Evolutionary conservation across 2,329 filamentous ascomycete species (phyloP).

Genomic region (Zymoseptoria crescenta): DNA sequence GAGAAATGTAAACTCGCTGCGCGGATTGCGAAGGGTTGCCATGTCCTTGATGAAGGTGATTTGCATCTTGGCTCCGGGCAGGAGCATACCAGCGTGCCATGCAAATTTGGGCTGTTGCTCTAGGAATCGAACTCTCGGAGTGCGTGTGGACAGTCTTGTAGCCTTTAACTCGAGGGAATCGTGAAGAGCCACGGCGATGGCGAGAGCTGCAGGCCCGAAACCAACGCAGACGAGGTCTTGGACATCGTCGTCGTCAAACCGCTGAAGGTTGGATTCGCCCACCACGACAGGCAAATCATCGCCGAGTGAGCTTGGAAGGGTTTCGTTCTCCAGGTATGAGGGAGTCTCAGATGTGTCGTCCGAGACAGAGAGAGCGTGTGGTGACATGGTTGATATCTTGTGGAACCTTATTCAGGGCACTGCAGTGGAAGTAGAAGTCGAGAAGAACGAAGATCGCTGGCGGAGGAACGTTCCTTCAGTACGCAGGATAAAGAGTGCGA

Average conservation of each 20-base stretch:
- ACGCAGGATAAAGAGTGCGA: background rate
- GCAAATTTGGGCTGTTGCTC: constrained; percentile 77
- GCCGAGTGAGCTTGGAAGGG: constrained; percentile 6
- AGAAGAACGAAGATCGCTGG: background rate
- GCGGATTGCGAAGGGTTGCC: constrained; percentile 78
- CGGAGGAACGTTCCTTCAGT: background rate
- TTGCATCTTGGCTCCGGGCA: constrained; percentile 91
- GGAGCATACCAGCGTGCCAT: constrained; percentile 93
- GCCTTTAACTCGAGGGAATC: constrained; percentile 54
- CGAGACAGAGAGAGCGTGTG: constrained; percentile 12
- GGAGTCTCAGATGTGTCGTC: background rate
- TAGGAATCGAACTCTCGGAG: constrained; percentile 73
- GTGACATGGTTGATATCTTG: constrained; percentile 12
- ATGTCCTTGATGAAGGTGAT: constrained; percentile 97
- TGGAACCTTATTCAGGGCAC: background rate
- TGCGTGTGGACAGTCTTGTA: constrained; percentile 29
- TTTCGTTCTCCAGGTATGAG: background rate
- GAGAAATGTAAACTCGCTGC: constrained; percentile 87
- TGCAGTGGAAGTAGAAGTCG: background rate
- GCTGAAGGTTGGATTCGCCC: constrained; percentile 33
- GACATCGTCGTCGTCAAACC: constrained; percentile 53
- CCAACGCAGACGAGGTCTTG: constrained; percentile 86
- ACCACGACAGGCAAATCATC: constrained; percentile 13
- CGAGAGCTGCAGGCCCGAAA: constrained; percentile 84
- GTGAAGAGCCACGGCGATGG: constrained; percentile 81